Evolutionary conservation across 2,329 filamentous ascomycete genomes (phyloP), one percentile per base, ranked within the genome.

Genomic region (Hymenoscyphus scutula): DNA sequence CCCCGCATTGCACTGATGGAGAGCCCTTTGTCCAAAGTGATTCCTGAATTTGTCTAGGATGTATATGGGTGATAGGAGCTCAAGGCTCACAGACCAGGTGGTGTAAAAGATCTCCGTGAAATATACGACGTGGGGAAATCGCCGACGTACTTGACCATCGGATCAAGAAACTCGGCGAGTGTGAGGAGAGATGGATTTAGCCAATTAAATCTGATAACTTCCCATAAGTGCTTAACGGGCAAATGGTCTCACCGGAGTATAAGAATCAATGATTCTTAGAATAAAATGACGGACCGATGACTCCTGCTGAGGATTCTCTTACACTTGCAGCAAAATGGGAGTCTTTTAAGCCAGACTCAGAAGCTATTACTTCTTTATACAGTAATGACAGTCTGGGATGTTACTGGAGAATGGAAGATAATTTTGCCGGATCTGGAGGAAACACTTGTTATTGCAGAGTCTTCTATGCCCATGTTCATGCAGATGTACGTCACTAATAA

Each of bases 141-240:
- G 7, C 45, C 45, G 2, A 51, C 23, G 23, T 25, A 51, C 5
- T 51, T 51, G 45, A 23, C 45, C n/a, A 51, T 51, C 45, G 13
- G 11, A 19, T 13, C 45, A 51, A 19, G 10, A 51, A 51, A 37
- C 32, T 37, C 45, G 53, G 15, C 60, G 62, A n/a, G 27, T 64
- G 7, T 64, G 32, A 19, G 64, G 59, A n/a, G 53, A 27, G n/a
- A 63, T 64, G 30, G 29, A 55, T 1, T 62, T 54, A 25, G 53
- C 3, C 7, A 3, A 30, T 30, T 54, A 3, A 7, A 19, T 27
- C 1, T 54, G 27, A 5, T 7, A 1, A 15, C 23, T 17, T 3
- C 2, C 15, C 32, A 37, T 2, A 37, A 2, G 1, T 37, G 15
- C 32, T 37, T 11, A 13, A 15, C 10, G 3, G 11, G 32, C 15